Evolutionary conservation across 2,329 filamentous ascomycete species (phyloP).

Genomic region (Fonsecaea nubica): DNA sequence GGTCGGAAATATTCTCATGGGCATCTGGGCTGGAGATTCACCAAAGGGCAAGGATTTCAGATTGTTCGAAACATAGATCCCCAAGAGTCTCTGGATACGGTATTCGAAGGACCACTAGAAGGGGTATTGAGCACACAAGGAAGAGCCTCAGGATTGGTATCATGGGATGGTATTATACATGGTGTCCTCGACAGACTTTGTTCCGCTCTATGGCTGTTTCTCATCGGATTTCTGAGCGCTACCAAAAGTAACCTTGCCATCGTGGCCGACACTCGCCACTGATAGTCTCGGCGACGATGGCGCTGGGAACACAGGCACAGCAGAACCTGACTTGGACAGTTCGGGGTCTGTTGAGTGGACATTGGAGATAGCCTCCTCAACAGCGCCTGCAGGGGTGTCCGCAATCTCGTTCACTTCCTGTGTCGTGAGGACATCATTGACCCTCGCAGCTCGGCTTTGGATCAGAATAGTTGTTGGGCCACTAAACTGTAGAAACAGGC

Average conservation of each 20-base stretch:
- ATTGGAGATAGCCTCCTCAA: slow-evolving; percentile 62
- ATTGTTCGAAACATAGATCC: background rate
- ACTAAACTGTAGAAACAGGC: slow-evolving; percentile 87
- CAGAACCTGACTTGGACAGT: slow-evolving; percentile 28
- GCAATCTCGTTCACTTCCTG: slow-evolving; percentile 91
- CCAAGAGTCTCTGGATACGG: background rate
- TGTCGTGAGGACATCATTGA: slow-evolving; percentile 77
- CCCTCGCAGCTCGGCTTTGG: slow-evolving; percentile 80
- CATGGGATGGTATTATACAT: slow-evolving; percentile 17
- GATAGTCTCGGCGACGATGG: slow-evolving; percentile 43
- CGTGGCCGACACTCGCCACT: slow-evolving; percentile 62
- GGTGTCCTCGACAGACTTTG: background rate
- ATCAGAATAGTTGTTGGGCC: slow-evolving; percentile 86
- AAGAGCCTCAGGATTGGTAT: background rate
- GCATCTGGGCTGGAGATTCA: background rate
- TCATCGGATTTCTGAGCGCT: slow-evolving; percentile 46
- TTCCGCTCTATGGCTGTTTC: slow-evolving; percentile 44
- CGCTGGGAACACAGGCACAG: slow-evolving; percentile 41
- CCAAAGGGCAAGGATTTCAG: background rate
- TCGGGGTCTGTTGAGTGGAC: slow-evolving; percentile 26
- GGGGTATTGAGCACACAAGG: background rate
- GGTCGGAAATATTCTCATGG: too few species aligned
- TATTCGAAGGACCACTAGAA: background rate
- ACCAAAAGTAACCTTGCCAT: slow-evolving; percentile 72
- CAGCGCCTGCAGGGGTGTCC: slow-evolving; percentile 74